phyloP scores from a whole-genome alignment of 2,329 filamentous ascomycete species.

The Colletotrichum somersetense region DNA sequence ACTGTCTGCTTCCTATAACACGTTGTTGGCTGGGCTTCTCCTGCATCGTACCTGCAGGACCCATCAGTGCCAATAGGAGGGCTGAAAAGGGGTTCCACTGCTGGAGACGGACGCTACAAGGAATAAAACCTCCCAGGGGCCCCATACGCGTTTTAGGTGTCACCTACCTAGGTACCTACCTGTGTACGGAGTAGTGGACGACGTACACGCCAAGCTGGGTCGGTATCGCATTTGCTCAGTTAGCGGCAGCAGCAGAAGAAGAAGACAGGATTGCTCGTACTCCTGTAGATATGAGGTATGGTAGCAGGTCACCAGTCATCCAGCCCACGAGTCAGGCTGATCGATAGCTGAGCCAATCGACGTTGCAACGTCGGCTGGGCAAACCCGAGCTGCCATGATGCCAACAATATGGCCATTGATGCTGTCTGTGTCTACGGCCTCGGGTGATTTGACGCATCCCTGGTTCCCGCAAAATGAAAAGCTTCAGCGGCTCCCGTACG shows the following conservation, averaged over 20 bases:
- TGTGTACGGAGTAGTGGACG: too few relatives aligned
- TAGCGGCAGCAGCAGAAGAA: too few relatives aligned
- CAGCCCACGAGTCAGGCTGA: conserved; percentile 4
- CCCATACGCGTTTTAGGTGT: conserved; percentile 9
- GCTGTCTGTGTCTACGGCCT: conserved; percentile 4
- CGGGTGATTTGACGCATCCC: conserved; percentile 18
- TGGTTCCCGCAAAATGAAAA: conserved; percentile 10
- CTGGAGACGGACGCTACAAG: background rate
- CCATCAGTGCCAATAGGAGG: too few relatives aligned
- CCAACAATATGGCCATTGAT: background rate
- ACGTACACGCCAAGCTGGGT: too few relatives aligned
- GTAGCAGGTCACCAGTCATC: background rate
- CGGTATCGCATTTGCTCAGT: too few relatives aligned
- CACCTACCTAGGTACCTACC: background rate
- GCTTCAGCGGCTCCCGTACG: conserved; percentile 2
- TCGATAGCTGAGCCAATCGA: background rate
- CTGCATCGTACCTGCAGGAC: background rate
- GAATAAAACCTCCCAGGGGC: background rate
- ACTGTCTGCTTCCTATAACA: background rate
- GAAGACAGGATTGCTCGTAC: background rate
- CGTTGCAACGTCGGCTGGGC: background rate
- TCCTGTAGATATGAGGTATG: background rate
- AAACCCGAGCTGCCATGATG: background rate
- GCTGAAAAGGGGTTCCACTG: background rate
- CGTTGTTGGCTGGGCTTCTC: background rate